phyloP scores from a whole-genome alignment of 345 rosid species.

The Abelmoschus esculentus region DNA sequence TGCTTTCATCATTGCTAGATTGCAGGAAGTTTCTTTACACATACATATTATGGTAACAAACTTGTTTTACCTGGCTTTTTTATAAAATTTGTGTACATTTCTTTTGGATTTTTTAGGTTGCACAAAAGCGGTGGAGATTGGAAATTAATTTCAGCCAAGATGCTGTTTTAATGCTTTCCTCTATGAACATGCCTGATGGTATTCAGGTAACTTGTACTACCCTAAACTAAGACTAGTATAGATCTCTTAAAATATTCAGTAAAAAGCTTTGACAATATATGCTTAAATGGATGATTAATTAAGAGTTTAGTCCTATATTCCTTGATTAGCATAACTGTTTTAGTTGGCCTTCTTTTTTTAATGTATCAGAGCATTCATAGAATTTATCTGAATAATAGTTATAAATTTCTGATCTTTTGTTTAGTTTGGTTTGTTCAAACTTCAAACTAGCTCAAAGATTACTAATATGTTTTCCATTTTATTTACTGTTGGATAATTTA shows the following conservation, averaged over 20 bases:
- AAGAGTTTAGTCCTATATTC: not conserved
- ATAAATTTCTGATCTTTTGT: not conserved
- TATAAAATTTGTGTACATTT: not conserved
- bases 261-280: not conserved
- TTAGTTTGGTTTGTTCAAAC: not conserved
- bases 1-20: not conserved
- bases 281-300: not conserved
- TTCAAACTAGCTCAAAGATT: not conserved
- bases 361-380: not conserved
- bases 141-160: conserved; percentile 76
- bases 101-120: conserved; percentile 41
- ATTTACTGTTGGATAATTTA: not conserved
- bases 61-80: not conserved
- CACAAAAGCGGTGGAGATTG: conserved; percentile 87
- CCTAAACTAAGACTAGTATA: not conserved
- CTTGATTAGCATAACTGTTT: not conserved
- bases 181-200: conserved; percentile 94
- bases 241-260: not conserved
- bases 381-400: not conserved
- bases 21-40: no score
- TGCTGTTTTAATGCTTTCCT: conserved; percentile 86
- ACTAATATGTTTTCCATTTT: not conserved
- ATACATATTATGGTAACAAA: not conserved
- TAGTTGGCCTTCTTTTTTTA: not conserved
- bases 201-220: conserved; percentile 52